Evolutionary conservation across 192 early-diverging fungal species (phyloP).

Genomic region (Coemansia sp.): DNA sequence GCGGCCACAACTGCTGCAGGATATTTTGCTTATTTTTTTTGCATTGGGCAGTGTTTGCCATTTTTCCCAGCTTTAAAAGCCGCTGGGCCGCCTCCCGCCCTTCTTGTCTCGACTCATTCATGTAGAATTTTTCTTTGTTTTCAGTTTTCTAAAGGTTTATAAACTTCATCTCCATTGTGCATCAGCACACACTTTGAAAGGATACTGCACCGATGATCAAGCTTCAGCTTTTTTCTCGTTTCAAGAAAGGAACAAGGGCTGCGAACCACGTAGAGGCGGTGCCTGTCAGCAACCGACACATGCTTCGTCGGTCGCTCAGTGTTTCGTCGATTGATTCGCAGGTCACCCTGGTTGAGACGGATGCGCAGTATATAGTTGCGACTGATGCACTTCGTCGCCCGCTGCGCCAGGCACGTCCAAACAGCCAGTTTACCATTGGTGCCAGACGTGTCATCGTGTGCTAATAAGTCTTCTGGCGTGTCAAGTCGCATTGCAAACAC

Average conservation of each 20-base stretch:
- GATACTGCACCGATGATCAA: conserved; percentile 15
- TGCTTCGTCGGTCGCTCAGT: conserved; percentile 9
- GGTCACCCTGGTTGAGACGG: conserved; percentile 28
- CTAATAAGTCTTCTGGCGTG: not conserved
- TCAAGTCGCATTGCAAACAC: not conserved
- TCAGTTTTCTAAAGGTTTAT: not conserved
- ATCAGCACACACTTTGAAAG: not conserved
- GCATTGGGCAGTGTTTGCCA: no score
- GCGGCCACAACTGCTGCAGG: not conserved
- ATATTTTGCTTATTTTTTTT: no score
- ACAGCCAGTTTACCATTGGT: conserved; percentile 51
- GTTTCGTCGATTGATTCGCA: conserved; percentile 25
- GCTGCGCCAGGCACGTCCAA: conserved; percentile 11
- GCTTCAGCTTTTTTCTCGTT: conserved; percentile 16
- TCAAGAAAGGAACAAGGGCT: conserved; percentile 13
- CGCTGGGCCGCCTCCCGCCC: not conserved
- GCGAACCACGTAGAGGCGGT: not conserved
- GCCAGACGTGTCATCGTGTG: conserved; percentile 33
- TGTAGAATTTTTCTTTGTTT: not conserved
- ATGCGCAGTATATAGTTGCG: not conserved
- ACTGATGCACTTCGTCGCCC: conserved; percentile 3
- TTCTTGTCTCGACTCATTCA: no score
- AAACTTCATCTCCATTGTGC: no score
- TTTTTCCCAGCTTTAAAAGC: not conserved
- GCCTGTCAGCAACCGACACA: not conserved